Evolutionary conservation across 345 rosid species (phyloP).

Genomic region (Excoecaria cochinchinensis): DNA sequence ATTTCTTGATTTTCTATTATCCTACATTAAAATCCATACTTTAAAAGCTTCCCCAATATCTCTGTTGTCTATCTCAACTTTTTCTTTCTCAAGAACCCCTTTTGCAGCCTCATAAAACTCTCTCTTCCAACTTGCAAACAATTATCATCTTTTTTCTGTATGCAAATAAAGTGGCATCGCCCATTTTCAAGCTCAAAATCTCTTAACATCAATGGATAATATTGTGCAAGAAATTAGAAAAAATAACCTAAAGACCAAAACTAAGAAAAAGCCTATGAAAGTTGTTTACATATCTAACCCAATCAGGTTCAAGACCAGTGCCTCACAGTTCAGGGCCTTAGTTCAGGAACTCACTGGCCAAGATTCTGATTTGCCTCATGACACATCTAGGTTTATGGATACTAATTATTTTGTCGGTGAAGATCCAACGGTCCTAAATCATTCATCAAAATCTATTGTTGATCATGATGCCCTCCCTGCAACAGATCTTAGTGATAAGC

Average conservation of each 20-base stretch:
- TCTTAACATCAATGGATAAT: background rate
- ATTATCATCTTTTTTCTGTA: background rate
- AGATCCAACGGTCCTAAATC: constrained; percentile 12
- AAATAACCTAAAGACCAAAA: background rate
- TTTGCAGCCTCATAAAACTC: background rate
- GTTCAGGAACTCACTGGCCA: constrained; percentile 56
- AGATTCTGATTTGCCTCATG: constrained; percentile 36
- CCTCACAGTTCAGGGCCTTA: constrained; percentile 43
- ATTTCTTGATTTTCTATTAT: too few species aligned
- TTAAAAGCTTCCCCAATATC: too few species aligned
- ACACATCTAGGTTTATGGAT: constrained; percentile 11
- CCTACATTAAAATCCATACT: too few species aligned
- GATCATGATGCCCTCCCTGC: background rate
- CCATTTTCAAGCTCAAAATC: background rate
- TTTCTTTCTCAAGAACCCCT: background rate
- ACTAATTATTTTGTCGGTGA: background rate
- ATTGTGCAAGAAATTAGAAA: constrained; percentile 13
- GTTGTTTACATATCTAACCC: constrained; percentile 59
- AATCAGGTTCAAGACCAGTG: constrained; percentile 39
- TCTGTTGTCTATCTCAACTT: background rate
- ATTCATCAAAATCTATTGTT: background rate
- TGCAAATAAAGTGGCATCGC: too few species aligned
- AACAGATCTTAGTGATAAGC: background rate
- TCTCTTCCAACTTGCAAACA: background rate
- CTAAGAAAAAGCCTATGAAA: constrained; percentile 36